Conservation (phyloP, 495 filamentous ascomycete genomes). For the Xylaria curta region DNA sequence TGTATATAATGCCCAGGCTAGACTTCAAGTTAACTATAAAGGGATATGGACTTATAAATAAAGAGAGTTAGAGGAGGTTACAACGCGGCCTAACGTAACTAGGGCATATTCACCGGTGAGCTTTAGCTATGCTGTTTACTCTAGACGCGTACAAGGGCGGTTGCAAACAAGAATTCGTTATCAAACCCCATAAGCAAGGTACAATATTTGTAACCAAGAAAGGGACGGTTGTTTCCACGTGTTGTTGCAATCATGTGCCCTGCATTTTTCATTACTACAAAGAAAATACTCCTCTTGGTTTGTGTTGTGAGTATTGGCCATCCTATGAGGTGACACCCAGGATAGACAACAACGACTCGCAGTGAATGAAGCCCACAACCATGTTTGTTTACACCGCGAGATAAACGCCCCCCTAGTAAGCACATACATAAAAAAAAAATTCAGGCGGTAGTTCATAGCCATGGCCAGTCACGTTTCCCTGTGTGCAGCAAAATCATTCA, state of each 20-base stretch:
- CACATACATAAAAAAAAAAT: neutral
- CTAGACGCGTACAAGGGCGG: neutral
- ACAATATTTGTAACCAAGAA: neutral
- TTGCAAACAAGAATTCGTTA: neutral
- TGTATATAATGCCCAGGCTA: neutral
- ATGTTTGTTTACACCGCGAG: neutral
- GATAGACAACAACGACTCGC: neutral
- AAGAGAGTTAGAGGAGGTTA: neutral
- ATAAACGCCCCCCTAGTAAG: neutral
- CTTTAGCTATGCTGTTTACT: neutral
- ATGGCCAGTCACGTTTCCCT: neutral
- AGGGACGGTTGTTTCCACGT: neutral
- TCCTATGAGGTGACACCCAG: neutral
- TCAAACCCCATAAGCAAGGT: neutral
- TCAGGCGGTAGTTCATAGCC: too few species aligned
- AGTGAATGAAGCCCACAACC: neutral
- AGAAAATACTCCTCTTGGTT: neutral
- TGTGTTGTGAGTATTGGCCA: neutral
- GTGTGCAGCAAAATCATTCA: neutral
- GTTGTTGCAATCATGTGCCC: neutral
- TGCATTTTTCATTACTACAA: neutral
- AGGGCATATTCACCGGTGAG: neutral
- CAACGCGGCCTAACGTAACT: neutral
- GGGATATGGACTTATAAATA: neutral
- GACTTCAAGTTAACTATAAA: neutral